These are phyloP conservation scores for Nitzschia sp. DNA, from an alignment of 108 stramenopile species.

Conservation along the genomic window DNA sequence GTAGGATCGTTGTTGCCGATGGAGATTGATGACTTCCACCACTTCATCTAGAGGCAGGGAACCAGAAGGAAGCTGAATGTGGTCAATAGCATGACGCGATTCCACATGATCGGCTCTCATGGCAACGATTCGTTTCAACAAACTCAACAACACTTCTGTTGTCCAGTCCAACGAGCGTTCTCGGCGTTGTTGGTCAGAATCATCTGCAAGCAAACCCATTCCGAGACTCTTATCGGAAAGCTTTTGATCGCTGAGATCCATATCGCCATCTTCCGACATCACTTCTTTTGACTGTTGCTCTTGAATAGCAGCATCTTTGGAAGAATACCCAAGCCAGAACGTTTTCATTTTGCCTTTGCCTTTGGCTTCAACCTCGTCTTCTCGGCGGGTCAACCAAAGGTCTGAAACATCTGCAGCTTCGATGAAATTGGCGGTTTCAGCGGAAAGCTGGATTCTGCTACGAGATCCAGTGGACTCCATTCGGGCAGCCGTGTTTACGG, in stretches of 20 bases:
- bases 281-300: background rate
- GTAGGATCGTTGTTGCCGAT: background rate
- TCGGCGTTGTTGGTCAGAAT: background rate
- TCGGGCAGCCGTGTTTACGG: background rate
- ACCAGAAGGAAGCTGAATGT: background rate
- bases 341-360: constrained; percentile 23
- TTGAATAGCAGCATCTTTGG: background rate
- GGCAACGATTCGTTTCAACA: constrained; percentile 14
- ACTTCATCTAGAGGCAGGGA: constrained; percentile 15
- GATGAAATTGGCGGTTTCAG: constrained; percentile 24
- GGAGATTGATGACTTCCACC: constrained; percentile 10
- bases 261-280: background rate
- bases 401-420: background rate
- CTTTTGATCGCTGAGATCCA: background rate
- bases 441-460: constrained; percentile 16
- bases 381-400: constrained; percentile 3
- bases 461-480: constrained; percentile 23
- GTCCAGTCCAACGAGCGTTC: constrained; percentile 3
- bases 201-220: background rate
- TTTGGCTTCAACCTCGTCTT: constrained; percentile 6
- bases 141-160: background rate
- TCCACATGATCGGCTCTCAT: constrained; percentile 1
- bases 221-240: background rate
- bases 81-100: background rate
- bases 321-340: constrained; percentile 9